Percentiles rank a stretch among this genome's conserved stretches.
phyloP scores from a whole-genome alignment of 768 basidiomycete genomes.

The Leccinum subgranulosum region DNA sequence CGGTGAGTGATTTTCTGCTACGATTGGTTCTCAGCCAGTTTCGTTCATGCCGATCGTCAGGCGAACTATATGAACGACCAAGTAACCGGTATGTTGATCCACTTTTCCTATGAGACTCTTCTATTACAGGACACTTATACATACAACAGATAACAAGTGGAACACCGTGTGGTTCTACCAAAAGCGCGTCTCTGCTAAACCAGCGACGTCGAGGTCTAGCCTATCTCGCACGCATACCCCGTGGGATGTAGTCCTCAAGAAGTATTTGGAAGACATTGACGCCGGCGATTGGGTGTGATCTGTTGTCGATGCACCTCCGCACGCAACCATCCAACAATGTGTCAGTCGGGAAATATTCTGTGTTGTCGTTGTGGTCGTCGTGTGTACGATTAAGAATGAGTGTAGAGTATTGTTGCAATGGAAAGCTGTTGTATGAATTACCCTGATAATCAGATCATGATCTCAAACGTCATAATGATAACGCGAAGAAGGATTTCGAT shows the following conservation, averaged over 20 bases:
- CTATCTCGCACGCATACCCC: neutral
- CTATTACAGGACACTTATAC: neutral
- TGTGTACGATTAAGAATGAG: neutral
- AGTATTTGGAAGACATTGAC: neutral
- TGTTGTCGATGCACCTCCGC: neutral
- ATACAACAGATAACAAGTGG: slow-evolving; percentile 5
- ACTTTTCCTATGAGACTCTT: neutral
- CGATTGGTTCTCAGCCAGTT: neutral
- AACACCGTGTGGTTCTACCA: slow-evolving; percentile 9
- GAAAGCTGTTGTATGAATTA: neutral
- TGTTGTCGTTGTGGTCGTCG: neutral
- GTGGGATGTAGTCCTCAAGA: slow-evolving; percentile 2
- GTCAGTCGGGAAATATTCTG: neutral
- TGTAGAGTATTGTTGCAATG: neutral
- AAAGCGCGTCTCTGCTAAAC: neutral
- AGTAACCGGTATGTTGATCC: neutral
- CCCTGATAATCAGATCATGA: too few species aligned
- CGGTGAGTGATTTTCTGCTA: neutral
- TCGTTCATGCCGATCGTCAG: neutral
- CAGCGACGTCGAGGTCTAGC: neutral
- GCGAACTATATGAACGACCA: neutral
- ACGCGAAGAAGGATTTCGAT: too few species aligned
- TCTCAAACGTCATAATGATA: too few species aligned
- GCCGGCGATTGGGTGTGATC: neutral
- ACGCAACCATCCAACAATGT: neutral